These are phyloP conservation scores for Melampsora abietis-canadensis DNA, from an alignment of 1,284 basidiomycete species.

Conservation along the genomic window DNA sequence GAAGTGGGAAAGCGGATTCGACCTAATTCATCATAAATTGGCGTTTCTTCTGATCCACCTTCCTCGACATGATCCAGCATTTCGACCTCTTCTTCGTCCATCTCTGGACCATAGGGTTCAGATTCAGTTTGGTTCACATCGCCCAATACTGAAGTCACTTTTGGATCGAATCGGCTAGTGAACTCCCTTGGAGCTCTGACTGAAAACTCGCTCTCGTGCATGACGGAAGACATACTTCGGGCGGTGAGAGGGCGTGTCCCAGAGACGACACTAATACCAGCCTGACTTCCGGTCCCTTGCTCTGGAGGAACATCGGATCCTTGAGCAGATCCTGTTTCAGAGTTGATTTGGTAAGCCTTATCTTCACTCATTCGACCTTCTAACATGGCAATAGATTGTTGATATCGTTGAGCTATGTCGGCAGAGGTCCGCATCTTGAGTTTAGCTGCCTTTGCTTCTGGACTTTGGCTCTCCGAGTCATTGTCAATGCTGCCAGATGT, in stretches of 20 bases:
- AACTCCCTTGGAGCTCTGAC: constrained; percentile 23
- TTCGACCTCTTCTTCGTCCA: not conserved
- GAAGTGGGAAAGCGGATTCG: constrained; percentile 38
- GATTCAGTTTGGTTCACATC: constrained; percentile 5
- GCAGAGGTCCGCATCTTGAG: constrained; percentile 27
- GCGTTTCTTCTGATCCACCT: constrained; percentile 1
- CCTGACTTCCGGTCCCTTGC: not conserved
- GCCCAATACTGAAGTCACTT: constrained; percentile 24
- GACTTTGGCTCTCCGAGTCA: not conserved
- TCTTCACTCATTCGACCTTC: constrained; percentile 28
- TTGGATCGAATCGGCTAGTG: constrained; percentile 41
- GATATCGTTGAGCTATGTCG: constrained; percentile 37
- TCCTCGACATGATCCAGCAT: constrained; percentile 4
- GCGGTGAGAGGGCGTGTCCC: not conserved
- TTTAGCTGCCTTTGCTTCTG: constrained; percentile 9
- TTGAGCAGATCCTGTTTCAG: too few species aligned
- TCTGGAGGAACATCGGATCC: constrained; percentile 6
- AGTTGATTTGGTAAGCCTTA: constrained; percentile 9
- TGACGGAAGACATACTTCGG: too few species aligned
- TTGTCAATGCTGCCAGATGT: not conserved
- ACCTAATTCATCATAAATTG: constrained; percentile 36
- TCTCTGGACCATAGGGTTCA: not conserved
- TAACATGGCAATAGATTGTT: constrained; percentile 29
- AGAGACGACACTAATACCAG: constrained; percentile 1
- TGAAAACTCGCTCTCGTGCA: constrained; percentile 17